Base-by-base conservation (phyloP, 2,329 filamentous ascomycete genomes). In the Zarea fungicola region DNA sequence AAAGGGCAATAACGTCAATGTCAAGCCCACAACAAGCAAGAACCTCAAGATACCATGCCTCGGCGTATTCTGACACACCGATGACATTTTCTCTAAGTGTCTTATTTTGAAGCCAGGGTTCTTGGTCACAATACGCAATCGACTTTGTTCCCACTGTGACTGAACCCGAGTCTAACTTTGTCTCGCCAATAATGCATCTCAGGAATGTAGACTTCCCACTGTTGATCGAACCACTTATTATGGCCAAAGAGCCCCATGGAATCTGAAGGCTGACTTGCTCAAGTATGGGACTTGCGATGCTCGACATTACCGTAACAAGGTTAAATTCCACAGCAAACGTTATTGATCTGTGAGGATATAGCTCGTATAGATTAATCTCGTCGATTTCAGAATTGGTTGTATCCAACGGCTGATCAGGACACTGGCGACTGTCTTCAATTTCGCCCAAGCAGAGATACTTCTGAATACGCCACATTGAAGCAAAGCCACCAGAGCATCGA, bases 381-480 rank as follows among this genome's bases (percentile, higher is more conserved):
- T n/a, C n/a, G n/a, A n/a, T n/a, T n/a, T n/a, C n/a, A n/a, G n/a
- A n/a, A n/a, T n/a, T n/a, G n/a, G n/a, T n/a, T n/a, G n/a, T n/a
- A n/a, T n/a, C n/a, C n/a, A n/a, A n/a, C n/a, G n/a, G n/a, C n/a
- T n/a, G n/a, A n/a, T n/a, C n/a, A n/a, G n/a, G n/a, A n/a, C n/a
- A n/a, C n/a, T n/a, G n/a, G n/a, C n/a, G n/a, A n/a, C n/a, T n/a
- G n/a, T 44, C 42, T 5, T 5, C 18, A n/a, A 25, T 6, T 5
- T 35, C 42, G 4, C 26, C 42, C 18, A 23, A n/a, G 23, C 2
- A 14, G 10, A 44, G 29, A 23, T 23, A 44, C 2, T 23, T 22
- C 11, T 35, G 42, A 10, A 44, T 44, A n/a, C 42, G 42, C 9
- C 11, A 11, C n/a, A 44, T 19, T 8, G 42, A 44, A n/a, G 42